Base-by-base conservation (phyloP, 495 filamentous ascomycete species). In the Corynascus novoguineensis region DNA sequence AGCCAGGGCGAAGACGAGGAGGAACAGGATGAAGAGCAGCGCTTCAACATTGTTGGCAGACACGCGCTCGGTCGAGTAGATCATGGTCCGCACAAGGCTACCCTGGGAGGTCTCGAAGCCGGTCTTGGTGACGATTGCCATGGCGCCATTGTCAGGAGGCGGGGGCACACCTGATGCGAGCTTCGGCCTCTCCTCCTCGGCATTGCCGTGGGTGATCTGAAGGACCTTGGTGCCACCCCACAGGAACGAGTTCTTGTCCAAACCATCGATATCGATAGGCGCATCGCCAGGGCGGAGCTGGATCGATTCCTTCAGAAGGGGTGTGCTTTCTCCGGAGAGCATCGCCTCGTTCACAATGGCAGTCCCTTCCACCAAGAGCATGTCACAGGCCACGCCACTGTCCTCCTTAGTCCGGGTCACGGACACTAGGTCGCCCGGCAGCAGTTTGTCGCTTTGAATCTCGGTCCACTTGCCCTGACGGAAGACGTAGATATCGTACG, bases 341-440 rank as follows among this genome's bases (percentile, higher is more conserved):
- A 99, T 99, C 27, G 93, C 93, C 73, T 99, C 93, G 71, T 99
- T 99, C 47, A 99, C 93, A 73, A 99, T 99, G 21, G 88, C 92
- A 60, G 88, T 91, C 31, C 93, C 95, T 67, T 97, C 91, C 40
- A 99, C 83, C 58, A 99, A 67, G 29, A 99, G 72, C 83, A 99
- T 96, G 70, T 99, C 93, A 64, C 93, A 99, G 9, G 93, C 95
- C 45, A 99, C 90, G 31, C 93, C 93, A 59, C 92, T 84, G 63
- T 99, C 93, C 68, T 99, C 93, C 76, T 97, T 97, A 24, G 92
- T 97, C 19, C 93, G 85, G 24, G 86, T 89, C 25, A 96, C 92
- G 1, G 92, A 97, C 48, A 92, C 93, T 48, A 99, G 78, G 68
- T 99, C 93, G n/a, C 95, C 93, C 9, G 93, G 93, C 40, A 97